Evolutionary conservation across 2,329 filamentous ascomycete genomes (phyloP).

Genomic region (Pyricularia sp.): DNA sequence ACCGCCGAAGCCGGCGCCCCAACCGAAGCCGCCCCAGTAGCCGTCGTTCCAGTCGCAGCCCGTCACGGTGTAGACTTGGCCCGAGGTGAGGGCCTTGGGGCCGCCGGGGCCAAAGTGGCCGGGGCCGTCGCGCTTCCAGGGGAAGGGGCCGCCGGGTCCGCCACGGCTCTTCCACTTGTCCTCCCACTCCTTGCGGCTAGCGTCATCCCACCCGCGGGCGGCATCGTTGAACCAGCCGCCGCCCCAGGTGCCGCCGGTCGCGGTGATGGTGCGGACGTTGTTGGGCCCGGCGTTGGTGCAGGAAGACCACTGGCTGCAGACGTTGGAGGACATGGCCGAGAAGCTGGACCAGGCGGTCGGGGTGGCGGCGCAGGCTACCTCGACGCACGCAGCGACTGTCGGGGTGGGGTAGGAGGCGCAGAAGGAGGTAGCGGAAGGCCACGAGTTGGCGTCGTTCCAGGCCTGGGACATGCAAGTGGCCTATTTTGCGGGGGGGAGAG

Average conservation of each 20-base stretch:
- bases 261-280: slow-evolving; percentile 28
- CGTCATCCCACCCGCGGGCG: slow-evolving; percentile 11
- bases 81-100: slow-evolving; percentile 21
- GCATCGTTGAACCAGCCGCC: slow-evolving; percentile 18
- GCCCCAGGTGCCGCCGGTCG: slow-evolving; percentile 23
- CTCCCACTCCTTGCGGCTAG: slow-evolving; percentile 9
- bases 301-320: slow-evolving; percentile 28
- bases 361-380: slow-evolving; percentile 19
- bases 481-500: slow-evolving; percentile 14
- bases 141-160: background rate
- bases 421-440: slow-evolving; percentile 21
- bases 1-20: slow-evolving; percentile 24
- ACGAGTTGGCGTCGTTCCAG: slow-evolving; percentile 20
- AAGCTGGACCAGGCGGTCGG: slow-evolving; percentile 19
- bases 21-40: slow-evolving; percentile 27
- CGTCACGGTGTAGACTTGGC: slow-evolving; percentile 29
- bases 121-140: slow-evolving; percentile 7
- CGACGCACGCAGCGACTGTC: slow-evolving; percentile 17
- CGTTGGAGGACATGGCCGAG: slow-evolving; percentile 27
- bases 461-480: slow-evolving; percentile 31
- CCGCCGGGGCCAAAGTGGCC: slow-evolving; percentile 4
- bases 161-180: slow-evolving; percentile 15
- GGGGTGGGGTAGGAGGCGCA: slow-evolving; percentile 17
- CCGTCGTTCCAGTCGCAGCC: slow-evolving; percentile 29
- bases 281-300: slow-evolving; percentile 28